Evolutionary conservation across 2,329 filamentous ascomycete genomes (phyloP).

Genomic region (Penicillium crustosum): DNA sequence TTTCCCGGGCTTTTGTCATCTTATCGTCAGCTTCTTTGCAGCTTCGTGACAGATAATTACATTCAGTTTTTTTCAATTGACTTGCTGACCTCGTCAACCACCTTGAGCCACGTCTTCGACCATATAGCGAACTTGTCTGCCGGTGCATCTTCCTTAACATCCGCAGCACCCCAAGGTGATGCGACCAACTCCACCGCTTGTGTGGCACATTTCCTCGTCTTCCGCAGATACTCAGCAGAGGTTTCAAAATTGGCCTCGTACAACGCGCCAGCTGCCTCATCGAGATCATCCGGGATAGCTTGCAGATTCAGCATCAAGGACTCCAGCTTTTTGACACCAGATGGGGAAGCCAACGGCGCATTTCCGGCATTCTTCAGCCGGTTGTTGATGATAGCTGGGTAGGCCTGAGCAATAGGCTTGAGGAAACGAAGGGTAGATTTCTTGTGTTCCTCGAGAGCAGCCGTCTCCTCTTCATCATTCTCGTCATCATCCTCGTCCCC

Average conservation of each 20-base stretch:
- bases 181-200: conserved; percentile 68
- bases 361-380: conserved; percentile 39
- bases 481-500: conserved; percentile 19
- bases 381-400: conserved; percentile 44
- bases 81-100: conserved; percentile 44
- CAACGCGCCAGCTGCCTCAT: conserved; percentile 48
- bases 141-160: conserved; percentile 52
- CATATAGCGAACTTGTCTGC: conserved; percentile 78
- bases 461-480: conserved; percentile 31
- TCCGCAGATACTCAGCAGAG: conserved; percentile 33
- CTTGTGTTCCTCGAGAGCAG: conserved; percentile 42
- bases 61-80: conserved; percentile 22
- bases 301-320: conserved; percentile 35
- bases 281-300: conserved; percentile 43
- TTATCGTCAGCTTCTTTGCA: conserved; percentile 6
- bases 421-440: conserved; percentile 44
- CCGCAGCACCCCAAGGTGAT: conserved; percentile 70
- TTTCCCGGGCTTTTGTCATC: conserved; percentile 10
- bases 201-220: conserved; percentile 51
- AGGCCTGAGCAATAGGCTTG: conserved; percentile 45
- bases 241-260: conserved; percentile 44
- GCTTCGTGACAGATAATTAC: conserved; percentile 3
- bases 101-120: conserved; percentile 59
- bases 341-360: conserved; percentile 15
- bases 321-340: conserved; percentile 35